Evolutionary conservation across 768 basidiomycete species (phyloP).

Genomic region (Psilocybe cyanescens): DNA sequence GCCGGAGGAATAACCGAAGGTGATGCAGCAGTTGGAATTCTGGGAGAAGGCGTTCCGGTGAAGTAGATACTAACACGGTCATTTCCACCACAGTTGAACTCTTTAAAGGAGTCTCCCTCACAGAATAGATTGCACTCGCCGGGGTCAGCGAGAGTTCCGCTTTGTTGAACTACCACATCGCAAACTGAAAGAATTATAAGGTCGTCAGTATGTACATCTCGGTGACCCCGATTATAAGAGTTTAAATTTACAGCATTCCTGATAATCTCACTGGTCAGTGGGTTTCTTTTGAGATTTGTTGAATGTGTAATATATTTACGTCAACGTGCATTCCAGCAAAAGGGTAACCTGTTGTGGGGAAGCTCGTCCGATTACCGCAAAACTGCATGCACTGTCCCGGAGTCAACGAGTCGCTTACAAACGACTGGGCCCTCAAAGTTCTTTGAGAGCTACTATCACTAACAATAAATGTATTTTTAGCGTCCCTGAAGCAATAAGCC

Average conservation of each 20-base stretch:
- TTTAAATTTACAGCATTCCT: conserved; percentile 15
- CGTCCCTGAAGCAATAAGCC: too few species aligned
- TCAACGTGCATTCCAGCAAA: too few species aligned
- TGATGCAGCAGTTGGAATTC: conserved; percentile 7
- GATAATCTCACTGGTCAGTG: background rate
- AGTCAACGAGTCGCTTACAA: conserved; percentile 5
- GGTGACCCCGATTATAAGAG: background rate
- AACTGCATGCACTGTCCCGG: conserved; percentile 12
- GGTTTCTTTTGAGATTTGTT: too few species aligned
- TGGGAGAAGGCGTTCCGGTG: conserved; percentile 14
- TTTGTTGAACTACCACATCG: conserved; percentile 14
- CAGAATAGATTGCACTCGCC: conserved; percentile 9
- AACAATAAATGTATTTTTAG: too few species aligned
- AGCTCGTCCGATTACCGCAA: conserved; percentile 1
- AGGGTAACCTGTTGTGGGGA: background rate
- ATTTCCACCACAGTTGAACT: conserved; percentile 8
- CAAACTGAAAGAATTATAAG: conserved; percentile 4
- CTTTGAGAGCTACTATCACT: background rate
- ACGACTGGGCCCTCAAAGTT: conserved; percentile 6
- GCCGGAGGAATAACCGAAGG: background rate
- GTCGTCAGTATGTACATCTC: background rate
- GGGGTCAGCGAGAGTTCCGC: background rate
- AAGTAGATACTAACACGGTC: conserved; percentile 10
- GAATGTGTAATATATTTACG: too few species aligned
- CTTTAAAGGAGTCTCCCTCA: conserved; percentile 1